Base-by-base conservation (phyloP, 75 land plant species). In the Cupressus sempervirens region DNA sequence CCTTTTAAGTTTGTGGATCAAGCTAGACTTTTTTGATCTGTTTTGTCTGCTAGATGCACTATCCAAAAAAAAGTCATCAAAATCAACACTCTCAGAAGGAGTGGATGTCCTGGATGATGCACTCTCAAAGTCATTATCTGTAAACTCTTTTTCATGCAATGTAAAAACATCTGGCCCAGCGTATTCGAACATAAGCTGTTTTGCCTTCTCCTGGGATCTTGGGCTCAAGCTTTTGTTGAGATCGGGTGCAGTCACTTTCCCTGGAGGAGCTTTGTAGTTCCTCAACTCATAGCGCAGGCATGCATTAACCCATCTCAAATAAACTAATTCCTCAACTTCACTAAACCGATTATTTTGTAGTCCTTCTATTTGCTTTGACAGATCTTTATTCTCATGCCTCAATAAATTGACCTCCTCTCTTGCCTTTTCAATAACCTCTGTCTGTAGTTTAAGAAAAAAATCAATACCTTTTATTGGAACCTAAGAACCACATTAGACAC, bases 251-350 rank as follows among this genome's bases (percentile, higher is more conserved):
- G 87, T 90, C 15, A 92, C 84, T 86, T 90, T 94, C 29, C 99
- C 99, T 13, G 82, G 85, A 52, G 90, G 87, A 1, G 96, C 86
- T 54, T 94, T 89, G 46, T 85, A 98, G 83, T 96, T 91, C 70
- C 99, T 88, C 58, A 95, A 90, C 85, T 98, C 99, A 88, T 95
- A 91, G 11, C 99, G 88, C 38, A 98, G 85, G 89, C 99, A 98
- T 40, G 99, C 99, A 87, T 95, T 98, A 32, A 98, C 86, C 99
- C 99, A 98, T 43, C 92, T 87, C 54, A 98, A 92, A 84, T 98
- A 95, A 29, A 95, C 99, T 65, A 98, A 90, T 80, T 95, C 98
- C 85, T 98, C 99, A 52, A 93, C 94, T 86, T 96, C 99, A 58
- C 91, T 86, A 84, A 93, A 95, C 36, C 95, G 87, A 85, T 91